Base-by-base conservation (phyloP, 176 grass and related monocot genomes). In the Juncus inflexus region DNA sequence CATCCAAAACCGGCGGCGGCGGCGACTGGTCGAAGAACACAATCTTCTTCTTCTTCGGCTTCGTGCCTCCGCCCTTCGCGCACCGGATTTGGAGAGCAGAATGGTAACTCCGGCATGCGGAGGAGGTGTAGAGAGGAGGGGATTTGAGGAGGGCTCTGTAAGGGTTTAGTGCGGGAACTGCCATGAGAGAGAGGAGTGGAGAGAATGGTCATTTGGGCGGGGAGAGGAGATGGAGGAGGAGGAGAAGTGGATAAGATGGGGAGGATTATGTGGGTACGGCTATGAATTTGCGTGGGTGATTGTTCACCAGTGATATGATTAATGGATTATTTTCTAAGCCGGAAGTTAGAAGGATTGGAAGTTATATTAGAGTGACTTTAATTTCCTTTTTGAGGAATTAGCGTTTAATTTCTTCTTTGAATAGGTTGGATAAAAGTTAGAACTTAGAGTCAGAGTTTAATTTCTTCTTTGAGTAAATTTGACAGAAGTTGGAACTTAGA, bases 1-100 rank as follows among this genome's bases (percentile, higher is more conserved):
- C 69, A 3, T 78, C 71, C 37, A 80, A 38, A 35, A 86, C 76
- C 4, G 43, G 43, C 4, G 43, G 19, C 3, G 87, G 81, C 2
- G 87, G 87, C 6, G 92, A 70, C 16, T 81, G 69, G 11, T 86
- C 92, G 56, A 97, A 97, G 84, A 97, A 77, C 0, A 97, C 82
- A 5, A 97, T 74, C 79, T 86, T 82, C 85, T 88, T 97, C 79
- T 86, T 91, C 35, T 67, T 67, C 37, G 15, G 67, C 28, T 70
- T 58, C 13, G 67, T 58, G 14, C 67, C 12, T 3, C 67, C 53
- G 2, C 67, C 53, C 7, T 58, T 52, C 37, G 54, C 12, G 67
- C 67, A 70, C 42, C 53, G 67, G 52, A 70, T 58, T 3, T 55
- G 67, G 7, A 70, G 3, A 10, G 52, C 9, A 53, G 56, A 39